Conservation (phyloP, 2,329 filamentous ascomycete genomes). For the Graphilbum ipis-grandicollis region DNA sequence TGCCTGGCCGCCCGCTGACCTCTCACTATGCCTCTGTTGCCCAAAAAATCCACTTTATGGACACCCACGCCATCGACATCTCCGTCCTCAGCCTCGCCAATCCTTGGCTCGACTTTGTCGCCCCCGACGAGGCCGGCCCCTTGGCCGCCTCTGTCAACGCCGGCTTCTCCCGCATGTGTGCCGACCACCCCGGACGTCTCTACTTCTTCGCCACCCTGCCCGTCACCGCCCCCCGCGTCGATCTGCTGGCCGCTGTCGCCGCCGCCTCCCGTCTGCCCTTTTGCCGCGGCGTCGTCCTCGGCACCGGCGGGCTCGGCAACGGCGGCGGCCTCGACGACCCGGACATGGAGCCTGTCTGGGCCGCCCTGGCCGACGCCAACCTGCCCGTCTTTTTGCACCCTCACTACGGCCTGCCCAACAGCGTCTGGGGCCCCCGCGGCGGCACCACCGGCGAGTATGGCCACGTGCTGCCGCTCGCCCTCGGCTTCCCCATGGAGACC, state of each 20-base stretch:
- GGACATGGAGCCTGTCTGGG: constrained; percentile 50
- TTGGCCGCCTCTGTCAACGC: constrained; percentile 57
- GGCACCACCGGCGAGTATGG: constrained; percentile 48
- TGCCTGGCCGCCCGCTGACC: constrained; percentile 67
- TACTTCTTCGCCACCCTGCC: constrained; percentile 77
- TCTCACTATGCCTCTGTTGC: constrained; percentile 65
- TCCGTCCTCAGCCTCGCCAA: constrained; percentile 83
- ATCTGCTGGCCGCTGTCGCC: constrained; percentile 47
- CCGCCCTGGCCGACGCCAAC: constrained; percentile 44
- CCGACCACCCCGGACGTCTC: constrained; percentile 44
- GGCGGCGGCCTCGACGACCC: constrained; percentile 77
- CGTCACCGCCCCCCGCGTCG: constrained; percentile 46
- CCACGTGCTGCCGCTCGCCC: constrained; percentile 68
- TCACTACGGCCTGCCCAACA: constrained; percentile 71
- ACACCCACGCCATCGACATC: constrained; percentile 61
- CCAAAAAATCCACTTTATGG: constrained; percentile 78
- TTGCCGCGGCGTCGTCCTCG: constrained; percentile 75
- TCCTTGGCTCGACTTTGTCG: constrained; percentile 81
- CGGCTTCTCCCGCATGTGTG: constrained; percentile 60
- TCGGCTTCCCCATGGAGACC: constrained; percentile 85
- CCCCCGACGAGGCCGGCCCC: constrained; percentile 37
- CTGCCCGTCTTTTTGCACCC: constrained; percentile 73
- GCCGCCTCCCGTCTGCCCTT: constrained; percentile 43
- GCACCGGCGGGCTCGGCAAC: constrained; percentile 62
- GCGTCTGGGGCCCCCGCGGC: constrained; percentile 56